phyloP scores from a whole-genome alignment of 805 yeast species.

The Metschnikowia aberdeeniae region DNA sequence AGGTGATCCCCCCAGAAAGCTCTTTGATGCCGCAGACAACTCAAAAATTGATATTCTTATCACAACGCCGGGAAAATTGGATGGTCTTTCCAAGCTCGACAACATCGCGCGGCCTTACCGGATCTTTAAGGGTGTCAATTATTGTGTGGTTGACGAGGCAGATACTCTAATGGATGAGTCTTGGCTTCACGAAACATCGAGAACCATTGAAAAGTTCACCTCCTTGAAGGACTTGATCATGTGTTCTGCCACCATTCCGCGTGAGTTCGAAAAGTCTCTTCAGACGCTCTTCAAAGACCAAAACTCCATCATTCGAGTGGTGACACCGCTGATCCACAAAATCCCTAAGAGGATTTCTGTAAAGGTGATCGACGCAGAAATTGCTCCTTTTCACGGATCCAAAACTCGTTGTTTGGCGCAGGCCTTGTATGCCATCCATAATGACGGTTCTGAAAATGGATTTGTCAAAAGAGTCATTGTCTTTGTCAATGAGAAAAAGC shows the following conservation, averaged over 20 bases:
- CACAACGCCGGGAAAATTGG: slow-evolving; percentile 81
- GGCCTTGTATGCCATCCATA: slow-evolving; percentile 76
- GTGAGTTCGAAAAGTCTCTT: slow-evolving; percentile 63
- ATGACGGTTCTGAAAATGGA: slow-evolving; percentile 77
- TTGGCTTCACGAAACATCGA: slow-evolving; percentile 63
- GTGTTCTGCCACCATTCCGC: slow-evolving; percentile 89
- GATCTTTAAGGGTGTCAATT: slow-evolving; percentile 44
- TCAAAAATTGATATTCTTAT: slow-evolving; percentile 71
- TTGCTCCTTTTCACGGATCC: slow-evolving; percentile 79
- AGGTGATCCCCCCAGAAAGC: slow-evolving; percentile 51
- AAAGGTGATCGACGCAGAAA: slow-evolving; percentile 68
- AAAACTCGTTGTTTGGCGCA: slow-evolving; percentile 84
- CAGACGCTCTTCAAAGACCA: slow-evolving; percentile 56
- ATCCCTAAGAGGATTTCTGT: slow-evolving; percentile 75
- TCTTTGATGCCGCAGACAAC: slow-evolving; percentile 39
- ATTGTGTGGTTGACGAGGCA: slow-evolving; percentile 85
- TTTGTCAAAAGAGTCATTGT: slow-evolving; percentile 75
- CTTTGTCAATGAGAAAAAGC: slow-evolving; percentile 73
- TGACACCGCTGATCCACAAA: slow-evolving; percentile 80
- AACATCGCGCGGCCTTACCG: slow-evolving; percentile 32
- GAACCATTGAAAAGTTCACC: slow-evolving; percentile 47
- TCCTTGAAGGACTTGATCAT: slow-evolving; percentile 62
- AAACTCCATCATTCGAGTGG: slow-evolving; percentile 49
- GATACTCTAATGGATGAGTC: slow-evolving; percentile 86
- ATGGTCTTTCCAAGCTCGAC: slow-evolving; percentile 30